Evolutionary conservation across 352 stramenopile genomes (phyloP), one percentile per base, ranked within the genome.

Genomic region (Globisporangium abappressorium): DNA sequence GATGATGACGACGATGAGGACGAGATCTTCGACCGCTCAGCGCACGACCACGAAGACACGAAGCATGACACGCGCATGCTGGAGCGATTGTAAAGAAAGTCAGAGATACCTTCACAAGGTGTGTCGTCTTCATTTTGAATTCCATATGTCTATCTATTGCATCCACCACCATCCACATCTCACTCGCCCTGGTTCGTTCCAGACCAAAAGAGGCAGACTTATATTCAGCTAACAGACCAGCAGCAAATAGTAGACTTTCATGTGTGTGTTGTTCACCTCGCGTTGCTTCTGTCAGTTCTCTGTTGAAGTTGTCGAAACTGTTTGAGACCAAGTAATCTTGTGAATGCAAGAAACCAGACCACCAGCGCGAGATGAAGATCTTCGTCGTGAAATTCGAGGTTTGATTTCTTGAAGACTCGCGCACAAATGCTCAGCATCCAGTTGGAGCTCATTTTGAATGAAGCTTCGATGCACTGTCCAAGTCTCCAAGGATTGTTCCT

Each of bases 11-110:
- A 83, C 30, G 79, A 88, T n/a, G 84, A 91, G 41, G 82, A 91
- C 62, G 85, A 90, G 66, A 86, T 91, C 53, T 93, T 93, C 65
- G 81, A 90, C 36, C 72, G 74, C 15, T 75, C 81, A 47, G 67
- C 71, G 0, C 65, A 74, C 3, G 74, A 83, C 26, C 73, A 85
- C 33, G 62, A 76, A 24, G 55, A 68, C 20, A 69, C 69, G 38
- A 87, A 88, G 65, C 79, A 89, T 58, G 83, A 92, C 65, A 75
- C 78, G 5, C 67, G 69, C 28, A 81, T 76, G 56, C 68, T 91
- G 33, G 84, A 92, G 59, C 82, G 81, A 22, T 73, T 92, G 74
- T 92, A 64, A 15, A 67, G 60, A 36, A n/a, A 69, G 55, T 51
- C 15, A 18, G 38, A 64, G 58, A 43, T 56, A 30, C 43, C 28